Conservation (phyloP, 768 basidiomycete species). For the Russula foetens region DNA sequence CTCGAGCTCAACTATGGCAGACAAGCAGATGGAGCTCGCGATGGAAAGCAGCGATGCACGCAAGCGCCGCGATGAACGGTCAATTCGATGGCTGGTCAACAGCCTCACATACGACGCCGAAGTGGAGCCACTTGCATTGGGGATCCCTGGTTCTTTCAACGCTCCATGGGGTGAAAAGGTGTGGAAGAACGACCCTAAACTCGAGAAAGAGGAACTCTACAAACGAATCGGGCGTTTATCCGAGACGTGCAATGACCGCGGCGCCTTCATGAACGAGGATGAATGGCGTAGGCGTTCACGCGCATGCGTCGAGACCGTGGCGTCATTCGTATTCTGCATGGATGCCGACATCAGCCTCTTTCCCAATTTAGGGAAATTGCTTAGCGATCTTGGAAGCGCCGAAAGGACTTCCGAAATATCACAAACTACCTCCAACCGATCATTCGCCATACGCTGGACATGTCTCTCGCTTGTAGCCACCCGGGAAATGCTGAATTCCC, state of each 20-base stretch:
- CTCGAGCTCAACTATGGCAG: slow-evolving; percentile 6
- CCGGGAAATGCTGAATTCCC: not conserved
- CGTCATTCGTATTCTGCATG: slow-evolving; percentile 2
- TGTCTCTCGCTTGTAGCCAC: slow-evolving; percentile 12
- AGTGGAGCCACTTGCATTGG: slow-evolving; percentile 10
- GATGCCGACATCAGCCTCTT: not conserved
- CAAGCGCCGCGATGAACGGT: slow-evolving; percentile 6
- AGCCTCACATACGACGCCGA: slow-evolving; percentile 4
- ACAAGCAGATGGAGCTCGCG: slow-evolving; percentile 11
- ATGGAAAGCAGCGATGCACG: slow-evolving; percentile 7
- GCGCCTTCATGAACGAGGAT: not conserved
- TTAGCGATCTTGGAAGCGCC: slow-evolving; percentile 1
- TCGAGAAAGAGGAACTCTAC: not conserved
- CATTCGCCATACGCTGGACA: slow-evolving; percentile 13
- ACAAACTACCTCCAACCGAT: not conserved
- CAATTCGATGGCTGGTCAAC: slow-evolving; percentile 11
- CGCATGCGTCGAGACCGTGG: not conserved
- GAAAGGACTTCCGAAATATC: not conserved
- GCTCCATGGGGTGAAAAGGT: slow-evolving; percentile 1
- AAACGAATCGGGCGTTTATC: slow-evolving; percentile 5
- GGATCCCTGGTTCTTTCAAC: slow-evolving; percentile 12
- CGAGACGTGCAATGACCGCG: slow-evolving; percentile 6
- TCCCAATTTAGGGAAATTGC: slow-evolving; percentile 2
- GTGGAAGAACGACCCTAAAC: not conserved
- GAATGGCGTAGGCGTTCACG: slow-evolving; percentile 1